phyloP scores from a whole-genome alignment of 148 eudicot genomes.

The Spergularia bocconei region DNA sequence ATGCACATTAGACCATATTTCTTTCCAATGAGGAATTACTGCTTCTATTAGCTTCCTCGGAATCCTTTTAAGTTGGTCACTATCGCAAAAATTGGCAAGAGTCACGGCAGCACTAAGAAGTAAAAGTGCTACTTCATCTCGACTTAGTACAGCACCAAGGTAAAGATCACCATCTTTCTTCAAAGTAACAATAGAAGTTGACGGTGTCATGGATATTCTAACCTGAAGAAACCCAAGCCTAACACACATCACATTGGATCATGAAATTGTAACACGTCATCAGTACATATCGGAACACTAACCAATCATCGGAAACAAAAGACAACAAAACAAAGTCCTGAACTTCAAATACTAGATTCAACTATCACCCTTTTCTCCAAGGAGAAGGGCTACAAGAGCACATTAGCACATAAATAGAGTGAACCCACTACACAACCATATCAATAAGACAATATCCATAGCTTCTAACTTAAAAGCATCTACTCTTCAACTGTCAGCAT shows the following conservation, averaged over 20 bases:
- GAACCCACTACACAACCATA: not conserved
- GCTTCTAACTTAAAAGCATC: not conserved
- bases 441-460: not conserved
- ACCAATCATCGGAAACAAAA: slow-evolving; percentile 7
- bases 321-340: not conserved
- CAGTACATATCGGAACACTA: not conserved
- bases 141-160: slow-evolving; percentile 35
- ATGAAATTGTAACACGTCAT: not conserved
- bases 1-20: slow-evolving; percentile 50
- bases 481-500: not conserved
- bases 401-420: not conserved
- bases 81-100: slow-evolving; percentile 55
- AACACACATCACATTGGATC: slow-evolving; percentile 30
- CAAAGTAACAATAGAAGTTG: slow-evolving; percentile 26
- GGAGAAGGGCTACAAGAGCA: not conserved
- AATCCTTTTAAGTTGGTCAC: slow-evolving; percentile 51
- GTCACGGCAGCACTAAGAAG: slow-evolving; percentile 50
- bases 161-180: slow-evolving; percentile 29
- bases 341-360: not conserved
- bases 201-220: slow-evolving; percentile 32
- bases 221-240: slow-evolving; percentile 73
- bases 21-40: slow-evolving; percentile 35
- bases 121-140: slow-evolving; percentile 44
- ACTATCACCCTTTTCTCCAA: not conserved
- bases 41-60: slow-evolving; percentile 36